Base-by-base conservation (phyloP, 768 basidiomycete species). In the Xerocomellus amylosporus region DNA sequence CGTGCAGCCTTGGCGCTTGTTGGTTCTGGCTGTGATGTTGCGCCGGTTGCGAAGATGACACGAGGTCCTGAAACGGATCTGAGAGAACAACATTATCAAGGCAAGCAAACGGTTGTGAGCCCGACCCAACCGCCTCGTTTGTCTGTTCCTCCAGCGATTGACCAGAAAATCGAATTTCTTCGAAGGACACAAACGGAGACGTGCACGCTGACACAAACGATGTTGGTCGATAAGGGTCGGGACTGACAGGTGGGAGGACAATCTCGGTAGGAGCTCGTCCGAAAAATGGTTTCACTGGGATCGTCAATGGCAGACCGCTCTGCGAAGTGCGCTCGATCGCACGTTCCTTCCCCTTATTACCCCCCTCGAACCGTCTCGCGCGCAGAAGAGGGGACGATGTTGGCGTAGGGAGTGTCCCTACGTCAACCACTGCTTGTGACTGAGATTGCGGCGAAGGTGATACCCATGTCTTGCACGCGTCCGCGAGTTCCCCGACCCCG, bases 401-500 rank as follows among this genome's bases (percentile, higher is more conserved):
- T 7, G 70, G 69, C n/a, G 64, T 71, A 24, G 56, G 64, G 17
- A 68, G 53, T 9, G 43, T 51, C 7, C 49, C 52, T 9, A 31
- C 12, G 12, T 54, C 54, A 22, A 14, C 20, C 38, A 47, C 36
- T 1, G 22, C 22, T 17, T 42, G 51, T 5, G 38, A 40, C n/a
- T 49, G 53, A 37, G 53, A 54, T 12, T 53, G 48, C 2, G 59
- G 33, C 19, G 62, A 66, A 24, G 64, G 58, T 2, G 62, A 62
- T 8, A 44, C 37, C 65, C 65, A 63, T 9, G 49, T 52, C 34
- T 58, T 63, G 34, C 31, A 55, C 5, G 17, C 54, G 6, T 46
- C 45, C 5, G 37, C 56, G 9, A 15, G 72, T 4, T 75, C 73
- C 12, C 72, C 66, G 1, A 64, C 60, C 0, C 79, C 82, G 55